Base-by-base conservation (phyloP, 345 rosid genomes). In the Microthlaspi erraticum region DNA sequence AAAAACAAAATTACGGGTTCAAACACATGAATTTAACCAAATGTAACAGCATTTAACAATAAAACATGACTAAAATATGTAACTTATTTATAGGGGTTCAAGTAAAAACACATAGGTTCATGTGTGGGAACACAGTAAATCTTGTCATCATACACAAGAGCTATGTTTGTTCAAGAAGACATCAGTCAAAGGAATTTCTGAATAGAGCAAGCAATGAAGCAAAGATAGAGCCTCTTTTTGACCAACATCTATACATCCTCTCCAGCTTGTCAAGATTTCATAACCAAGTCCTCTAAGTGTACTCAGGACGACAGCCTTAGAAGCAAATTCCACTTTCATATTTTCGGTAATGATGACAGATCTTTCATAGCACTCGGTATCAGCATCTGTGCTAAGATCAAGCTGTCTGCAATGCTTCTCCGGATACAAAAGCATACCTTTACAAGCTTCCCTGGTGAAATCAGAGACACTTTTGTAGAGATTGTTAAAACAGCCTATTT, bases 121-220 rank as follows among this genome's bases (percentile, higher is more conserved):
- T n/a, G n/a, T n/a, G n/a, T n/a, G n/a, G n/a, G n/a, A n/a, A n/a
- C n/a, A n/a, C n/a, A n/a, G n/a, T n/a, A n/a, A 16, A 9, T 54
- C 16, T 65, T 65, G 58, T 34, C 5, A 64, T 49, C n/a, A n/a
- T 5, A 5, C 14, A 23, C 29, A 34, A 4, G 59, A 50, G 41
- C 31, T 46, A 1, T 12, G 29, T 38, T 60, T 71, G 33, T 1
- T 16, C 49, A 71, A 43, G 46, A 71, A 51, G 1, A 29, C 60
- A 60, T 71, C 75, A 6, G 61, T 71, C 66, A 71, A 60, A n/a
- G 68, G 68, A 26, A 61, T 49, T 5, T 49, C 49, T 2, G 68
- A 71, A 54, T 49, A 32, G 31, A 71, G 50, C 31, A 63, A 38
- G 42, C 41, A 46, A 31, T 26, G 39, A n/a, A 71, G 8, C 59